Conservation (phyloP, 805 yeast species). For the Teunomyces lycoperdinae region DNA sequence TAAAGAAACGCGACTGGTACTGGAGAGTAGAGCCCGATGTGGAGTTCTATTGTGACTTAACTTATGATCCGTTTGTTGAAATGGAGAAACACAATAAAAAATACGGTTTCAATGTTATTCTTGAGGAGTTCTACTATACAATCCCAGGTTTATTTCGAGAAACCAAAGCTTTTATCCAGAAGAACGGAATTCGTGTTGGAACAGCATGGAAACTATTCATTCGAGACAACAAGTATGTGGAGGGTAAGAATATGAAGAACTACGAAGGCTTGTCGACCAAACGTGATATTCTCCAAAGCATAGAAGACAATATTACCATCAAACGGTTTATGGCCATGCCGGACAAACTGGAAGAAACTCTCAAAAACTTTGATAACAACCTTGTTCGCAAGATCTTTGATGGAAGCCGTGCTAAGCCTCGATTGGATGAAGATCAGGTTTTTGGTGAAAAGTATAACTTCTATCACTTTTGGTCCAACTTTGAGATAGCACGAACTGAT, state of each 20-base stretch:
- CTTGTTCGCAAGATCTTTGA: conserved; percentile 7
- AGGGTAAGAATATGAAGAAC: conserved; percentile 18
- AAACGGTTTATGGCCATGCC: conserved; percentile 17
- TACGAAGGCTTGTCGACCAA: conserved; percentile 21
- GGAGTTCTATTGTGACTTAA: conserved; percentile 82
- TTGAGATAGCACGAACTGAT: conserved; percentile 84
- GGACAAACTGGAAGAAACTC: conserved; percentile 22
- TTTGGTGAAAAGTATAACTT: conserved; percentile 68
- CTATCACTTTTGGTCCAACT: conserved; percentile 92
- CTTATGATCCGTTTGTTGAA: conserved; percentile 86
- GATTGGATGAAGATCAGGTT: conserved; percentile 51
- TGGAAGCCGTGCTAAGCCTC: conserved; percentile 14
- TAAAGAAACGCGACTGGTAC: conserved; percentile 77
- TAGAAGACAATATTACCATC: conserved; percentile 28
- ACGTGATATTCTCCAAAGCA: conserved; percentile 21
- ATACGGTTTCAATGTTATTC: conserved; percentile 82
- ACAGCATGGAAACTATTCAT: conserved; percentile 67
- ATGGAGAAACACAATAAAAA: conserved; percentile 68
- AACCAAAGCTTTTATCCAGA: conserved; percentile 60
- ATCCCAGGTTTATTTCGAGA: conserved; percentile 77
- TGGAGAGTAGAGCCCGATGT: conserved; percentile 97
- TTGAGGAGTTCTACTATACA: conserved; percentile 76
- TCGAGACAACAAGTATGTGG: conserved; percentile 22
- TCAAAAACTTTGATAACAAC: conserved; percentile 7
- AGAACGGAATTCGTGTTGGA: conserved; percentile 45